Base-by-base conservation (phyloP, 768 basidiomycete genomes). In the Mycena alexandri region DNA sequence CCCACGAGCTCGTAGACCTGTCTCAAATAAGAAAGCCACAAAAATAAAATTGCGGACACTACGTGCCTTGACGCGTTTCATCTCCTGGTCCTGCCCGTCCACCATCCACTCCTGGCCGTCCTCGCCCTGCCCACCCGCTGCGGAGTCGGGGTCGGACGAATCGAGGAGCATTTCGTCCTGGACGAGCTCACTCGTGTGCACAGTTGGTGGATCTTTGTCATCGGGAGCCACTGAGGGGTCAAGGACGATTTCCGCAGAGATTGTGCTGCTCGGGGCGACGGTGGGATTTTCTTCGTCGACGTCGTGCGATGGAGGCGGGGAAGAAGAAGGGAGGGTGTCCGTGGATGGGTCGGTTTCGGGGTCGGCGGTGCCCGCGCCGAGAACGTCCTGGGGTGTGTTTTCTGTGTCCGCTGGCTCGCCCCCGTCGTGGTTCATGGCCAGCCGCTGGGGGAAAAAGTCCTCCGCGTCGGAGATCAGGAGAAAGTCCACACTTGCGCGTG, bases 1-100 rank as follows among this genome's bases (percentile, higher is more conserved):
- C 92, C 94, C 59, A 95, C 87, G 66, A 99, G 90, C 79, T 96
- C 92, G 80, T 99, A 99, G 29, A 99, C 97, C 92, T 99, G 68
- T 33, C 21, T 22, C 47, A 43, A 41, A 44, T 66, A 54, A 69
- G 61, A 74, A 68, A 73, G 65, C 64, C 38, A 56, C 57, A 63
- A 55, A 71, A 72, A 64, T 57, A 53, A 65, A 68, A 73, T 55
- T 41, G 54, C 63, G 60, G 55, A 74, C 75, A 19, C 70, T 70
- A 74, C 87, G 72, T 76, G 90, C 91, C 86, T 92, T 94, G 81
- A 94, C 92, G 87, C 93, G 93, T 83, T 93, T 93, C 75, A 92
- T 81, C 72, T 93, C 92, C 74, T 90, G 87, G 73, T 91, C 89
- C 24, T 55, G 69, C 57, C 84, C 81, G 64, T 92, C 91, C 8